These are phyloP conservation scores for Leccinum olivaceopallidum DNA, from an alignment of 768 basidiomycete species.

Conservation along the genomic window DNA sequence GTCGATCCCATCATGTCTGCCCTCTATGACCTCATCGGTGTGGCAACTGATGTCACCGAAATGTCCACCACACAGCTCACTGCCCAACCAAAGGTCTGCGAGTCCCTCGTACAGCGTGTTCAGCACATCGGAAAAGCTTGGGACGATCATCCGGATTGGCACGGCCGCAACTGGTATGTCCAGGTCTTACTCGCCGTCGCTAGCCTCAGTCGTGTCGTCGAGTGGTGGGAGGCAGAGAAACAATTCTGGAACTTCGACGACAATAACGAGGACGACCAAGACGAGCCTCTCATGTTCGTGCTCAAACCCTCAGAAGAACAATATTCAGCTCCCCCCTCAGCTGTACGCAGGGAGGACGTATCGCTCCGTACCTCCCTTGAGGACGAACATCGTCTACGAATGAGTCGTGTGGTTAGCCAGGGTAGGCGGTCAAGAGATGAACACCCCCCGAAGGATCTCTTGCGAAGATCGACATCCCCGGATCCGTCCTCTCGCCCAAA, in stretches of 20 bases:
- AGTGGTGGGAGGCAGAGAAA: constrained; percentile 99
- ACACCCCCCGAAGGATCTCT: constrained; percentile 47
- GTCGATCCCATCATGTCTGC: constrained; percentile 88
- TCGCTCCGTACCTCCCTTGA: constrained; percentile 38
- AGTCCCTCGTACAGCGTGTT: constrained; percentile 84
- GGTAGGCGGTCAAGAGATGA: constrained; percentile 61
- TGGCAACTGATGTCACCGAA: constrained; percentile 92
- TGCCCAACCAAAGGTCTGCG: constrained; percentile 80
- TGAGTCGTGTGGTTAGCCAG: constrained; percentile 51
- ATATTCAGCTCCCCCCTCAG: constrained; percentile 39
- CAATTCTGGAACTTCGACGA: constrained; percentile 99
- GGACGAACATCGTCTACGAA: constrained; percentile 42
- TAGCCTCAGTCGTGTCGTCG: constrained; percentile 92
- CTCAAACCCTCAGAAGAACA: constrained; percentile 82
- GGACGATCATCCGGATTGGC: constrained; percentile 99
- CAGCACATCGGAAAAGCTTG: constrained; percentile 92
- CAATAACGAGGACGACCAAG: constrained; percentile 84
- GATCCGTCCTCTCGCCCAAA: constrained; percentile 40
- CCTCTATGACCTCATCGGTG: constrained; percentile 87
- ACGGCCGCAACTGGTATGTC: constrained; percentile 97
- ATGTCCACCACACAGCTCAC: constrained; percentile 87
- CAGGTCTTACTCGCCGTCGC: constrained; percentile 95
- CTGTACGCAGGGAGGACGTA: constrained; percentile 36
- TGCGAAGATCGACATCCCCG: constrained; percentile 38
- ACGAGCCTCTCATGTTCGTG: constrained; percentile 91